Evolutionary conservation across 495 filamentous ascomycete genomes (phyloP).

Genomic region (Zalerion maritima): DNA sequence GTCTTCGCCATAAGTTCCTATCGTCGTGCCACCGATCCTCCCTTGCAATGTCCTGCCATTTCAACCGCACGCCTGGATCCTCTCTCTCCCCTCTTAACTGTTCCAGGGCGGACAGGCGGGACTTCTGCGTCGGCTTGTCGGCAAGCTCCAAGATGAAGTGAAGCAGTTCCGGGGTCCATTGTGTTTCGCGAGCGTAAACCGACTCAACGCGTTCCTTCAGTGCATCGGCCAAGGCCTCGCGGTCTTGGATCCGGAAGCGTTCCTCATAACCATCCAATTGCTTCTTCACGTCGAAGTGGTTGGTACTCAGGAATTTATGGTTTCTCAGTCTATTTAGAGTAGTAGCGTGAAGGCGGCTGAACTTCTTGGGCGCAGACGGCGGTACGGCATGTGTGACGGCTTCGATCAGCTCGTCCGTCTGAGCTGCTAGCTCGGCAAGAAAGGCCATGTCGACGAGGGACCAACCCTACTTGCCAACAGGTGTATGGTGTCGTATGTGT

Average conservation of each 20-base stretch:
- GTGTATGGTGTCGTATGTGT: too few relatives aligned
- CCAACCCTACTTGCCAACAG: too few relatives aligned
- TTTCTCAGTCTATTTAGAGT: constrained; percentile 39
- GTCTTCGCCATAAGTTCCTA: constrained; percentile 60
- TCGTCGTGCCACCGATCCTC: constrained; percentile 58
- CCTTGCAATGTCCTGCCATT: constrained; percentile 60
- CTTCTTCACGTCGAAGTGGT: constrained; percentile 73
- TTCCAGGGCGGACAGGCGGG: constrained; percentile 47
- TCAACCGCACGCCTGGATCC: constrained; percentile 31
- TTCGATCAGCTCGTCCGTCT: constrained; percentile 41
- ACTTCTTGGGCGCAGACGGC: constrained; percentile 28
- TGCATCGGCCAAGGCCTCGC: constrained; percentile 69
- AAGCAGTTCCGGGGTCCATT: constrained; percentile 65
- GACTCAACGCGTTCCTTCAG: constrained; percentile 47
- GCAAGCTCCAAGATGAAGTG: constrained; percentile 70
- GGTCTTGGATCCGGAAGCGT: constrained; percentile 66
- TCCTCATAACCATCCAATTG: constrained; percentile 72
- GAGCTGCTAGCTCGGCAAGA: constrained; percentile 27
- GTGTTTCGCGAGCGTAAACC: constrained; percentile 33
- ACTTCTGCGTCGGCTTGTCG: constrained; percentile 58
- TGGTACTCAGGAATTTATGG: constrained; percentile 53
- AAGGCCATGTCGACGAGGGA: constrained; percentile 28
- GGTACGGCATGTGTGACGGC: constrained; percentile 15
- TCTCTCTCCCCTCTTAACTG: constrained; percentile 28
- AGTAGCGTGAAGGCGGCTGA: constrained; percentile 34